Conservation (phyloP, 176 grass and related monocot species). For the Carex cristatella region DNA sequence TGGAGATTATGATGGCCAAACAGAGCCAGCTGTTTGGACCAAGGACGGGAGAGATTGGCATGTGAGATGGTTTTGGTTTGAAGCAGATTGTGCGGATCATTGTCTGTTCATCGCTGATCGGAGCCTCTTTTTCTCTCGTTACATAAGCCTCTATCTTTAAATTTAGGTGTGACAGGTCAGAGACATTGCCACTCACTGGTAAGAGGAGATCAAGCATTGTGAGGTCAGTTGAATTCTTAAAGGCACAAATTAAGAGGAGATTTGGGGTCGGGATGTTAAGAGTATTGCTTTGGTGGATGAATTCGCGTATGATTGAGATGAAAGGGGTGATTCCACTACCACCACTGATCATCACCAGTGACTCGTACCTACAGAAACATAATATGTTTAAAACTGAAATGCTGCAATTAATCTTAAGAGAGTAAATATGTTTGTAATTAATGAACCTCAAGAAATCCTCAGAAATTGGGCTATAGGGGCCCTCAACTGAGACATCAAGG, state of each 20-base stretch:
- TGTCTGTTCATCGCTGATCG: neutral
- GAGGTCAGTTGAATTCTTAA: slow-evolving; percentile 55
- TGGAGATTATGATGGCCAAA: slow-evolving; percentile 36
- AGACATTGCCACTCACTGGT: slow-evolving; percentile 23
- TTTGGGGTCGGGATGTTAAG: slow-evolving; percentile 25
- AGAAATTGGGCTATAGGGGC: slow-evolving; percentile 41
- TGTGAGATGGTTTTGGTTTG: slow-evolving; percentile 38
- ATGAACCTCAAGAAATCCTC: slow-evolving; percentile 35
- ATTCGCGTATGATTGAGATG: slow-evolving; percentile 45
- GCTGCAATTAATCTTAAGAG: neutral
- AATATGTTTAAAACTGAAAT: neutral
- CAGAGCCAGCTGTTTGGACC: slow-evolving; percentile 48
- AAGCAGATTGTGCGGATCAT: slow-evolving; percentile 32
- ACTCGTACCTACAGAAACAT: slow-evolving; percentile 27
- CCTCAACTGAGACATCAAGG: slow-evolving; percentile 48
- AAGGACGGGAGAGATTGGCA: slow-evolving; percentile 33
- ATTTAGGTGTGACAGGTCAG: slow-evolving; percentile 26
- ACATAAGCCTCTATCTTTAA: slow-evolving; percentile 48
- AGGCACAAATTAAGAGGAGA: slow-evolving; percentile 38
- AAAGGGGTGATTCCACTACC: slow-evolving; percentile 63
- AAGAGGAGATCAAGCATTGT: slow-evolving; percentile 53
- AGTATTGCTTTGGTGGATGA: slow-evolving; percentile 22
- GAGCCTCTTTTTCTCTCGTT: slow-evolving; percentile 33
- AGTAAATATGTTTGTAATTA: neutral
- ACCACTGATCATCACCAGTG: slow-evolving; percentile 46